Percentiles rank a stretch among this genome's conserved stretches.
Evolutionary conservation across 2,329 filamentous ascomycete species (phyloP).

Genomic region (Fusarium sp.): DNA sequence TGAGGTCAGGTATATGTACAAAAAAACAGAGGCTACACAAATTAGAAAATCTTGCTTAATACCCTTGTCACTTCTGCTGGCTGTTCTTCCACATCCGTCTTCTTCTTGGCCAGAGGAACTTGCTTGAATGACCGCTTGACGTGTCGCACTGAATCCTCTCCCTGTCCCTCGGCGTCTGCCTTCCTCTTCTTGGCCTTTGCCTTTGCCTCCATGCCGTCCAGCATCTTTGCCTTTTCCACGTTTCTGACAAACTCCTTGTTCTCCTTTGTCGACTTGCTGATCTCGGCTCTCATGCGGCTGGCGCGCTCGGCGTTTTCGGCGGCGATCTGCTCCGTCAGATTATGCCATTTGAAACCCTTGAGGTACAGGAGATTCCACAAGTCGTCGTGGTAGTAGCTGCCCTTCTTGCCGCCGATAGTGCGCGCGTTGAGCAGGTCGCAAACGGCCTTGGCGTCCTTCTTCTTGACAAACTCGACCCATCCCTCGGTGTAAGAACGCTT

Average conservation of each 20-base stretch:
- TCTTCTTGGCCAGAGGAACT: constrained; percentile 66
- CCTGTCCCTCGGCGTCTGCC: constrained; percentile 45
- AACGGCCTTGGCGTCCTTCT: constrained; percentile 80
- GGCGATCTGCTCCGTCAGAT: constrained; percentile 80
- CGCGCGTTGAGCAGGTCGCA: constrained; percentile 81
- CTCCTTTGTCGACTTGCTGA: constrained; percentile 78
- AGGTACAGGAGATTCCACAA: constrained; percentile 87
- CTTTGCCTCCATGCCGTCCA: constrained; percentile 76
- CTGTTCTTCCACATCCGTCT: constrained; percentile 57
- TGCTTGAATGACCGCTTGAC: constrained; percentile 70
- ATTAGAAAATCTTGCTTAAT: constrained; percentile 72
- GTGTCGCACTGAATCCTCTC: constrained; percentile 33
- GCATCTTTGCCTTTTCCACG: constrained; percentile 81
- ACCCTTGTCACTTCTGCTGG: constrained; percentile 69
- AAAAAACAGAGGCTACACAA: constrained; percentile 12
- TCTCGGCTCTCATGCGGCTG: constrained; percentile 80
- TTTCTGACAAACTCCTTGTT: constrained; percentile 85
- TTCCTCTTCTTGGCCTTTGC: constrained; percentile 57
- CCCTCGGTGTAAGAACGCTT: constrained; percentile 85
- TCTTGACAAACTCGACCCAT: constrained; percentile 84
- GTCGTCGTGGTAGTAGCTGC: constrained; percentile 85
- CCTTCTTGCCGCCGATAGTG: constrained; percentile 85
- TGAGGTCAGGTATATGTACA: constrained; percentile 22
- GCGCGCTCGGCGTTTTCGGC: constrained; percentile 83
- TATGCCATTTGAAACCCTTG: constrained; percentile 84